Base-by-base conservation (phyloP, 441 rosid genomes). In the Capsella rubella region DNA sequence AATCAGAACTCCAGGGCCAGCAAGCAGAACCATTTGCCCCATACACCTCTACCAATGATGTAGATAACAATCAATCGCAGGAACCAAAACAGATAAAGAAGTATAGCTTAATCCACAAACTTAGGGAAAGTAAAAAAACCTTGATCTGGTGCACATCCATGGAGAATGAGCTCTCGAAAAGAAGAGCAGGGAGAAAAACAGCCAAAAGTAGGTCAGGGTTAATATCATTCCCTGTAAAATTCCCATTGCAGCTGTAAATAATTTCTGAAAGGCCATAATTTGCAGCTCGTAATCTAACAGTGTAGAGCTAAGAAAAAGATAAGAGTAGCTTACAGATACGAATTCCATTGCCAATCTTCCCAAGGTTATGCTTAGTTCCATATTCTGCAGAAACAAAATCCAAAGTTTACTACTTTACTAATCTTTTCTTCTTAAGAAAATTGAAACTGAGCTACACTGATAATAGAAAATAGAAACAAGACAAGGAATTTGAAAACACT, bases 111-210 rank as follows among this genome's bases (percentile, higher is more conserved):
- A 47, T 31, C 29, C 66, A 54, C 16, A 63, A 21, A 43, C 42
- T 58, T n/a, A 0, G 32, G 42, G 64, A 18, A 58, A 60, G 12
- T 31, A 0, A 42, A 72, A 74, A 72, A 76, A 95, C 99, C 99
- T 90, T 95, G 69, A 92, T 92, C 78, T 95, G 97, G 83, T 95
- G 99, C 54, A 89, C 77, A 64, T 95, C 94, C 99, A 92, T 92
- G 6, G 97, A 83, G 78, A 92, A 92, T 29, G 99, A 90, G 82
- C 97, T 95, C 87, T 95, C 99, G 15, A 92, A 95, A 70, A 95
- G 96, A 80, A 95, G 95, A 43, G 97, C 93, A 42, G 99, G 99
- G 80, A 95, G 97, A 68, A 92, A 95, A 66, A 92, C 90, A 32
- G 97, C 97, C 86, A 95, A 77, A 45, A 95, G 80, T 61, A 95